phyloP scores from a whole-genome alignment of 75 land plant species.

The Cupressus sempervirens region DNA sequence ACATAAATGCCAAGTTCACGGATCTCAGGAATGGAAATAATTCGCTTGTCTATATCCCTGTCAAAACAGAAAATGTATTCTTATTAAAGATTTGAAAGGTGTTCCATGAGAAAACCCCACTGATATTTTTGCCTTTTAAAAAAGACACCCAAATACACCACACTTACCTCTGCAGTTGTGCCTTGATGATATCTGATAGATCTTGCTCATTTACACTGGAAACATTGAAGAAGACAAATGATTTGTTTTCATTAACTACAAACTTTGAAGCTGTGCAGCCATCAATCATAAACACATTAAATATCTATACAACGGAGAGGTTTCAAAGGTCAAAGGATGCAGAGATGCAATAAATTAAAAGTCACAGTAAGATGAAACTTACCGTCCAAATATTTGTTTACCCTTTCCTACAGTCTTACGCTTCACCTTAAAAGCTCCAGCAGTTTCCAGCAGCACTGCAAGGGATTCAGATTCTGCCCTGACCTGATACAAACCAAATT shows the following conservation, averaged over 20 bases:
- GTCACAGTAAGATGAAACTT: constrained; percentile 11
- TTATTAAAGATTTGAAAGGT: neutral
- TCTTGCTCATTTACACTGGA: constrained; percentile 95
- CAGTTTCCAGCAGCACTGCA: constrained; percentile 67
- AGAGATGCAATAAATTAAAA: neutral
- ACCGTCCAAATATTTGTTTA: constrained; percentile 93
- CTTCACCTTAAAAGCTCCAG: constrained; percentile 82
- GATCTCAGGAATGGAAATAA: constrained; percentile 84
- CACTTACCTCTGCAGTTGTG: constrained; percentile 71
- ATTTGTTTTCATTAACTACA: neutral
- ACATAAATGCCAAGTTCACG: constrained; percentile 87
- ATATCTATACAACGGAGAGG: neutral
- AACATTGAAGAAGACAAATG: neutral
- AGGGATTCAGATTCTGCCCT: constrained; percentile 87
- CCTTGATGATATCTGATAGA: constrained; percentile 87
- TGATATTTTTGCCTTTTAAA: neutral
- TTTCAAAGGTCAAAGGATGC: neutral
- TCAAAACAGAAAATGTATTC: neutral
- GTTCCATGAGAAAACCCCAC: neutral
- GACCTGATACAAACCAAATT: constrained; percentile 35
- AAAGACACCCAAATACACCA: neutral
- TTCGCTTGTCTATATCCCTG: constrained; percentile 86
- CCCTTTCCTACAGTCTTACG: constrained; percentile 82
- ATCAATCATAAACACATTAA: neutral
- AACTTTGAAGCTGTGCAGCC: neutral